Conservation (phyloP, 257 asterid genomes). For the Plectranthus barbatus region DNA sequence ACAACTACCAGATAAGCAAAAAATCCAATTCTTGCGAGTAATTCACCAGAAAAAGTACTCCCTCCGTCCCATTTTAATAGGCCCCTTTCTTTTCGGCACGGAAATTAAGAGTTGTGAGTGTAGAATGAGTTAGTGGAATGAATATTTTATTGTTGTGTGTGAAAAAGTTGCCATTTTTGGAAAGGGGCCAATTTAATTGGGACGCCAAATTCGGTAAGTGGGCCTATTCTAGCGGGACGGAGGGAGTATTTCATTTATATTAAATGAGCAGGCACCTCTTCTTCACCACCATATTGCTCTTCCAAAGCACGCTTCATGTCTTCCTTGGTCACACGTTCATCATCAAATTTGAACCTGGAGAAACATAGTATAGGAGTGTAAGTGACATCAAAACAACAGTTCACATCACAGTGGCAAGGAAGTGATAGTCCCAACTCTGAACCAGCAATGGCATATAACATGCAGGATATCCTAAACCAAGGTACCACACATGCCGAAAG, state of each 20-base stretch:
- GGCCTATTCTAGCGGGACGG: too few relatives aligned
- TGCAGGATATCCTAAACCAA: not conserved
- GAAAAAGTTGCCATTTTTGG: too few relatives aligned
- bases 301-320: slow-evolving; percentile 43
- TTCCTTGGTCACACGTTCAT: slow-evolving; percentile 50
- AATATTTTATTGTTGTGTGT: too few relatives aligned
- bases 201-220: too few relatives aligned
- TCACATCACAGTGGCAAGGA: not conserved
- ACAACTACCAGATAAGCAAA: not conserved
- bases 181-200: too few relatives aligned
- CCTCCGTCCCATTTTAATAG: too few relatives aligned
- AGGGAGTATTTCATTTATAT: not conserved
- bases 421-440: not conserved
- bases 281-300: slow-evolving; percentile 53
- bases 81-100: too few relatives aligned
- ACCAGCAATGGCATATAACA: not conserved
- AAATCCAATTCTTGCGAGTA: slow-evolving; percentile 2
- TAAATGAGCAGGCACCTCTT: slow-evolving; percentile 29
- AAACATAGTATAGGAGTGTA: slow-evolving; percentile 9
- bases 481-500: not conserved
- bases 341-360: slow-evolving; percentile 47
- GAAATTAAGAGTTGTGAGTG: too few relatives aligned
- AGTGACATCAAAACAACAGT: slow-evolving; percentile 8
- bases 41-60: not conserved
- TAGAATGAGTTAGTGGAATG: too few relatives aligned